Percentiles rank a stretch among this genome's conserved stretches.
Evolutionary conservation across 2,329 filamentous ascomycete genomes (phyloP).

Genomic region (Coniosporium tulheliwenetii): DNA sequence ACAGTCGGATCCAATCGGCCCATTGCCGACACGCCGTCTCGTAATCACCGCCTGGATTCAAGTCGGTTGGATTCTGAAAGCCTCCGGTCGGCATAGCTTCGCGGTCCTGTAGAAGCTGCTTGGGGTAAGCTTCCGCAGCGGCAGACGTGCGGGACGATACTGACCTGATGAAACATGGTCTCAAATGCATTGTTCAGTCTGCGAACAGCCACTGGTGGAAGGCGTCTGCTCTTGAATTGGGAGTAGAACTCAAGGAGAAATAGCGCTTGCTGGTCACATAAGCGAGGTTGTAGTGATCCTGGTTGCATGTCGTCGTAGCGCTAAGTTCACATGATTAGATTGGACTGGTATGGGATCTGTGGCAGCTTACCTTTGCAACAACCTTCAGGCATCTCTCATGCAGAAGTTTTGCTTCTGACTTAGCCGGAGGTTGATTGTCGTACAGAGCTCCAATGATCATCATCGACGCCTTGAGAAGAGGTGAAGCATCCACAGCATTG

Average conservation of each 20-base stretch:
- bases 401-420: conserved; percentile 19
- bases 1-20: conserved; percentile 16
- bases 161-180: neutral
- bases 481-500: conserved; percentile 17
- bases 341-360: conserved; percentile 1
- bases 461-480: conserved; percentile 28
- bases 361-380: conserved; percentile 13
- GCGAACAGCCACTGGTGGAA: conserved; percentile 8
- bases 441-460: conserved; percentile 27
- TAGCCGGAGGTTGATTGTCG: conserved; percentile 16
- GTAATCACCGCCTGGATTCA: conserved; percentile 7
- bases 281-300: conserved; percentile 6
- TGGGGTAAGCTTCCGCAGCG: neutral
- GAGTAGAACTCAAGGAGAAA: conserved; percentile 27
- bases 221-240: conserved; percentile 24
- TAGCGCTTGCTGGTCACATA: conserved; percentile 27
- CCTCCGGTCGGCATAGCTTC: too few species aligned
- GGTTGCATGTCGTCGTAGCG: neutral
- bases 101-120: neutral
- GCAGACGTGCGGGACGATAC: neutral
- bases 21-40: conserved; percentile 6
- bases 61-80: conserved; percentile 6
- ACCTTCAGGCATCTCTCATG: conserved; percentile 26
- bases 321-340: neutral
- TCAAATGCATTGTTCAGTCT: conserved; percentile 20